These are phyloP conservation scores for Rhodotorula babjevae DNA, from an alignment of 768 basidiomycete genomes.

Conservation along the genomic window DNA sequence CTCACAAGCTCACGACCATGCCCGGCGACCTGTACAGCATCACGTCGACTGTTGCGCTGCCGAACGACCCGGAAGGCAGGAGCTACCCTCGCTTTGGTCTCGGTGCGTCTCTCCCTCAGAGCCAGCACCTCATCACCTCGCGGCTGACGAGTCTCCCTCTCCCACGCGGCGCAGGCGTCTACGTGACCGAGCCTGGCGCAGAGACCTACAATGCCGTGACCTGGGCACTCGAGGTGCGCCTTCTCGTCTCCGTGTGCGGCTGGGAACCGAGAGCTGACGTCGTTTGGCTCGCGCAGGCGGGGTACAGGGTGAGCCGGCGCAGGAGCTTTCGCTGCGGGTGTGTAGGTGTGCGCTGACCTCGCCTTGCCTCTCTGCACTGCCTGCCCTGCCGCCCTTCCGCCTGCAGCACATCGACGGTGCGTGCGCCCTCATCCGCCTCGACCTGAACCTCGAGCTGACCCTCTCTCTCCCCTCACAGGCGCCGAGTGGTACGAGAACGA, in stretches of 20 bases:
- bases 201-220: slow-evolving; percentile 58
- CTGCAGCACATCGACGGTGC: slow-evolving; percentile 19
- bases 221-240: slow-evolving; percentile 60
- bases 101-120: slow-evolving; percentile 43
- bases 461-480: background rate
- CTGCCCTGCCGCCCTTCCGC: background rate
- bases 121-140: slow-evolving; percentile 35
- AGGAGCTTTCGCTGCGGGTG: background rate
- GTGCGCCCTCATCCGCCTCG: slow-evolving; percentile 44
- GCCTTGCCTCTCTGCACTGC: background rate
- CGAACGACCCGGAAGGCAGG: slow-evolving; percentile 51
- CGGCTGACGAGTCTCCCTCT: background rate
- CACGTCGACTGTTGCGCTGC: slow-evolving; percentile 46
- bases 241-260: background rate
- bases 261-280: background rate
- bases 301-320: slow-evolving; percentile 53
- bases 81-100: slow-evolving; percentile 61
- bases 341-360: slow-evolving; percentile 1
- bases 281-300: slow-evolving; percentile 50
- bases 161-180: slow-evolving; percentile 51
- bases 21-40: slow-evolving; percentile 10
- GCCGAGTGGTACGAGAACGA: slow-evolving; percentile 60
- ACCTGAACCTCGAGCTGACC: slow-evolving; percentile 50
- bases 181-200: slow-evolving; percentile 58
- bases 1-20: background rate